Percentiles rank a stretch among this genome's conserved stretches.
Evolutionary conservation across 148 eudicot species (phyloP).

Genomic region (Nepenthes gracilis): DNA sequence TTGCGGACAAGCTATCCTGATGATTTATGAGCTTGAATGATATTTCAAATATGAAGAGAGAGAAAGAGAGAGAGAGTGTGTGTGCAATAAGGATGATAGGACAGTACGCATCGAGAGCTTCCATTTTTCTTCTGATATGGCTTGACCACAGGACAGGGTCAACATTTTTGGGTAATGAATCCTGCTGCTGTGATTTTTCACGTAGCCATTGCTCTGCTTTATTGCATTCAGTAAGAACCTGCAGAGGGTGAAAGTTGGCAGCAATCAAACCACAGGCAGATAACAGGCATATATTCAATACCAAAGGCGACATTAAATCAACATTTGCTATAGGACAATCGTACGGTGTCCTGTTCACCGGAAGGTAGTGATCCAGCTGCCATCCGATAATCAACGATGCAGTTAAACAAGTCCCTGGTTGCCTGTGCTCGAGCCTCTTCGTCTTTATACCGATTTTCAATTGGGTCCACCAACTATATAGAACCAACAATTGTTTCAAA

Average conservation of each 20-base stretch:
- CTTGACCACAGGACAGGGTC: constrained; percentile 54
- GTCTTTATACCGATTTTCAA: constrained; percentile 67
- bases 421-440: constrained; percentile 60
- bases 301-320: background rate
- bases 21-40: no score
- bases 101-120: constrained; percentile 36
- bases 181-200: constrained; percentile 42
- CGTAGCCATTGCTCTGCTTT: constrained; percentile 51
- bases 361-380: constrained; percentile 36
- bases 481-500: constrained; percentile 6
- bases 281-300: background rate
- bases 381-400: constrained; percentile 31
- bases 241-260: constrained; percentile 3
- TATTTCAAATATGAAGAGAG: no score
- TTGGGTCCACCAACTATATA: constrained; percentile 67
- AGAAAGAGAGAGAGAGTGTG: no score
- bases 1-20: no score
- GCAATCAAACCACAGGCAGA: background rate
- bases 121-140: constrained; percentile 33
- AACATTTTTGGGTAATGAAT: constrained; percentile 43
- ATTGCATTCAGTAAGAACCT: constrained; percentile 57
- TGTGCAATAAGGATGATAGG: no score
- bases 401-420: constrained; percentile 26
- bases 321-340: constrained; percentile 4
- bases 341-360: constrained; percentile 54